These are phyloP conservation scores for Orbilia blumenaviensis DNA, from an alignment of 2,329 filamentous ascomycete genomes.

Conservation along the genomic window DNA sequence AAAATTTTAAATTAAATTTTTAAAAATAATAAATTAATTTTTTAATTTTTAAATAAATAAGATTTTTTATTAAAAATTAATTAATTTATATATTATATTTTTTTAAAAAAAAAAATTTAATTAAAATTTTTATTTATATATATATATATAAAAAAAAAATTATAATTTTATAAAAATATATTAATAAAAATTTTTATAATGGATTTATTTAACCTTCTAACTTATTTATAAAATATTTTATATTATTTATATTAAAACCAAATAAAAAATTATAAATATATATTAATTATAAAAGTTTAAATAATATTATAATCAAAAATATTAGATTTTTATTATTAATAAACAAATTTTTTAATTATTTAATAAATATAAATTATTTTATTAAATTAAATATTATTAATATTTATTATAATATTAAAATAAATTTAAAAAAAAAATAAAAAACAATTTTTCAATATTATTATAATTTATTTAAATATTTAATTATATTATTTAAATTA, in stretches of 20 bases:
- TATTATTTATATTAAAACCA: not conserved
- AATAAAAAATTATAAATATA: not conserved
- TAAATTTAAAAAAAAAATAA: not conserved
- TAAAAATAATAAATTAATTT: not conserved
- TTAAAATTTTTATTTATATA: not conserved
- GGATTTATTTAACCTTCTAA: not conserved
- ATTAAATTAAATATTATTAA: not conserved
- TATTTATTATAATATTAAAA: not conserved
- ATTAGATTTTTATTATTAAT: not conserved
- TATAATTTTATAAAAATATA: not conserved
- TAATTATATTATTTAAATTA: not conserved
- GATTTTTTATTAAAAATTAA: not conserved
- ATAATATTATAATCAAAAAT: slow-evolving; percentile 4
- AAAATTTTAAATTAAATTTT: too few species aligned
- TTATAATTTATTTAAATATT: not conserved
- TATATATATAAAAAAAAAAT: not conserved
- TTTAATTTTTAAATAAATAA: not conserved
- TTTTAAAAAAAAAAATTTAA: not conserved
- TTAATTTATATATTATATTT: not conserved
- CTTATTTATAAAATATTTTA: not conserved
- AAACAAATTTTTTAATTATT: not conserved
- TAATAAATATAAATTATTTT: not conserved
- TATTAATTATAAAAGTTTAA: not conserved
- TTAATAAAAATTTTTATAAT: not conserved
- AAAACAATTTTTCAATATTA: not conserved